phyloP scores from a whole-genome alignment of 768 basidiomycete species.

The Boletus fagicola region DNA sequence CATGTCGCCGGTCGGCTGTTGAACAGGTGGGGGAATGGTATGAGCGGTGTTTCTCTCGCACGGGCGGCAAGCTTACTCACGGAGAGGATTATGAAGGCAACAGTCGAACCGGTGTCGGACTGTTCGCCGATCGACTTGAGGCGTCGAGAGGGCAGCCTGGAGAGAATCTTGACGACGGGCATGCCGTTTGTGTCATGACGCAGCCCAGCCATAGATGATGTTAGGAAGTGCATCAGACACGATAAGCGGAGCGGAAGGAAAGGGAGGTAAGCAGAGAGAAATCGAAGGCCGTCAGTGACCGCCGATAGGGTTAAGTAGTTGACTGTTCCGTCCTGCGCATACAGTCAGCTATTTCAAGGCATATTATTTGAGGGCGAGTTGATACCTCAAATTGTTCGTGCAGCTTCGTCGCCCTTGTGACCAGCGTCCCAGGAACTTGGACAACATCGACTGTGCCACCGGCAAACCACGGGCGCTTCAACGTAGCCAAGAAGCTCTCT shows the following conservation, averaged over 20 bases:
- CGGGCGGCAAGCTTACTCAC: conserved; percentile 39
- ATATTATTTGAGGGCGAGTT: not conserved
- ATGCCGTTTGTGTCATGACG: conserved; percentile 59
- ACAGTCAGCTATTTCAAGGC: conserved; percentile 3
- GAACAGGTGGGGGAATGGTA: not conserved
- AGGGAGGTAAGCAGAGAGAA: conserved; percentile 75
- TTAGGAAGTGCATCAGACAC: conserved; percentile 62
- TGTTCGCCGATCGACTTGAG: conserved; percentile 61
- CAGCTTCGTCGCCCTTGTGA: conserved; percentile 55
- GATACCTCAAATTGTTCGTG: conserved; percentile 80
- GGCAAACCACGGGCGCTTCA: conserved; percentile 80
- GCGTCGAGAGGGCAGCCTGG: conserved; percentile 53
- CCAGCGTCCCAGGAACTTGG: conserved; percentile 72
- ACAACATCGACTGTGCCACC: conserved; percentile 82
- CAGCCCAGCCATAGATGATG: conserved; percentile 51
- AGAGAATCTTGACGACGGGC: conserved; percentile 69
- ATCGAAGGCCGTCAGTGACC: conserved; percentile 75
- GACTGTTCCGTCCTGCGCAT: conserved; percentile 73
- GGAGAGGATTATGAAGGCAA: conserved; percentile 60
- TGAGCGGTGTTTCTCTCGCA: conserved; percentile 5
- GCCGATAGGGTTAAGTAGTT: conserved; percentile 77
- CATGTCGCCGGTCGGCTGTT: conserved; percentile 62
- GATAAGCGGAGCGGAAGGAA: conserved; percentile 76
- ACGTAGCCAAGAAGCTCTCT: conserved; percentile 57
- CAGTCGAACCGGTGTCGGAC: conserved; percentile 60